phyloP scores from a whole-genome alignment of 2,329 filamentous ascomycete genomes.

The Pseudocercospora eumusae region DNA sequence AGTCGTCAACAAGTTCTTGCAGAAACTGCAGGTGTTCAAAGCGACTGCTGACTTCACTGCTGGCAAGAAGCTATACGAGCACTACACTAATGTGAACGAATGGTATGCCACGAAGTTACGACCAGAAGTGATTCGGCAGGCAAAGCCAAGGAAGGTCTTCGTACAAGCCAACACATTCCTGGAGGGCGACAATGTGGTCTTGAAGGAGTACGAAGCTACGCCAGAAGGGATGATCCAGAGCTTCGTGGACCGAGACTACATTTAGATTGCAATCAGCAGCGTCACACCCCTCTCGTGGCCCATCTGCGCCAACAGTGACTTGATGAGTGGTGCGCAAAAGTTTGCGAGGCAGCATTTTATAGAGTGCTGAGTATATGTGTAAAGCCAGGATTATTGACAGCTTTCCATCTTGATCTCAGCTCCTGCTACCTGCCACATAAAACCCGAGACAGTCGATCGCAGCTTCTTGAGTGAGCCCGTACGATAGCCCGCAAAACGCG shows the following conservation, averaged over 20 bases:
- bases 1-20: conserved; percentile 81
- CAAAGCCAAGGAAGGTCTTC: conserved; percentile 85
- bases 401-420: neutral
- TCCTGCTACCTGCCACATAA: neutral
- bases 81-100: conserved; percentile 80
- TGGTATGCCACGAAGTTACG: conserved; percentile 83
- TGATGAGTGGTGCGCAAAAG: neutral
- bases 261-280: conserved; percentile 27
- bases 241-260: conserved; percentile 50
- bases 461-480: neutral
- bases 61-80: conserved; percentile 77
- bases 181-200: conserved; percentile 64
- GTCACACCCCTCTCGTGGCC: neutral
- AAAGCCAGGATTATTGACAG: neutral
- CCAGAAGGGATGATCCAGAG: conserved; percentile 81
- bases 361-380: neutral
- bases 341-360: neutral
- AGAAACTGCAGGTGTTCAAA: conserved; percentile 92
- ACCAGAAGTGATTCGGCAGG: conserved; percentile 71
- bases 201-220: conserved; percentile 85
- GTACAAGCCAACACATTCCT: conserved; percentile 88
- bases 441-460: neutral
- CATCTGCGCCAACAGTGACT: neutral
- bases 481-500: neutral
- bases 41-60: conserved; percentile 78